phyloP scores from a whole-genome alignment of 257 asterid species.

The Salvia miltiorrhiza region DNA sequence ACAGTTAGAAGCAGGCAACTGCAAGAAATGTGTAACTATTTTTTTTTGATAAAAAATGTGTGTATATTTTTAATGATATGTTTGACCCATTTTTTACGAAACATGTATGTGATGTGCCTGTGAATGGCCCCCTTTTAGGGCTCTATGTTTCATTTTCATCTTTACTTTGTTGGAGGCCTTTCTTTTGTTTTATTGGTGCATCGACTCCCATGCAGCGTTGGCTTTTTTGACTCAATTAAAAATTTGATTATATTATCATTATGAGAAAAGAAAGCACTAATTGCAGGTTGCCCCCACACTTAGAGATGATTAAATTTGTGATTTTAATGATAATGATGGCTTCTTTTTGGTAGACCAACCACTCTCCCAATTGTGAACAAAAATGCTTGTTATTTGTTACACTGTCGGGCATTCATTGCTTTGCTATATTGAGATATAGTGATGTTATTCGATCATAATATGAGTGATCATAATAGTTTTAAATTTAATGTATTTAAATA shows the following conservation, averaged over 20 bases:
- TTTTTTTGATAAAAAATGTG: neutral
- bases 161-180: constrained; percentile 31
- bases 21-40: constrained; percentile 18
- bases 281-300: constrained; percentile 19
- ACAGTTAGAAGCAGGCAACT: constrained; percentile 17
- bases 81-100: constrained; percentile 33
- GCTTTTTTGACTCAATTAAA: constrained; percentile 41
- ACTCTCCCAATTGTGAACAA: no score
- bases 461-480: no score
- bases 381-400: neutral
- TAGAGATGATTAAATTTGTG: constrained; percentile 25
- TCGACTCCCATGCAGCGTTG: constrained; percentile 46
- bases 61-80: no score
- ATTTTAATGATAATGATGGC: constrained; percentile 23
- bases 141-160: constrained; percentile 8
- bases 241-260: neutral
- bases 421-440: neutral
- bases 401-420: neutral
- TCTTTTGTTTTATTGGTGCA: constrained; percentile 33
- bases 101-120: neutral
- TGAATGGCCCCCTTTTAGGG: neutral
- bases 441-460: no score
- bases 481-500: no score
- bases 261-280: constrained; percentile 20
- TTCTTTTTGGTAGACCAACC: constrained; percentile 30